These are phyloP conservation scores for Pythium periplocum DNA, from an alignment of 352 stramenopile species.

Conservation along the genomic window DNA sequence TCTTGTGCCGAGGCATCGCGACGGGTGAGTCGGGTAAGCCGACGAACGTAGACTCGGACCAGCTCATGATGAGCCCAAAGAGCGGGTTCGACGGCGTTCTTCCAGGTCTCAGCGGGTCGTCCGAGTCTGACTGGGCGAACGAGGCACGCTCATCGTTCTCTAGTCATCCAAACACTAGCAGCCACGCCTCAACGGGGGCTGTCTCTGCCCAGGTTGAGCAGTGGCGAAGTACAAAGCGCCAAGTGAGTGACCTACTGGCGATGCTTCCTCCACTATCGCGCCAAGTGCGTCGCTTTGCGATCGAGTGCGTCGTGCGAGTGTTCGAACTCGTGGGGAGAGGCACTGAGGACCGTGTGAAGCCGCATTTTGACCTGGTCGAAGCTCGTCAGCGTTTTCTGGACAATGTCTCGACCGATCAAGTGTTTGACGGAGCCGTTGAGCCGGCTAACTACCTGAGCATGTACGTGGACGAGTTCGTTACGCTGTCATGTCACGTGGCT, in stretches of 20 bases:
- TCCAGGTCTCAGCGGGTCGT: neutral
- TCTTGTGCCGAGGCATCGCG: conserved; percentile 75
- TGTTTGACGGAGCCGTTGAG: neutral
- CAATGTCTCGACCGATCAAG: conserved; percentile 9
- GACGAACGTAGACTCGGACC: conserved; percentile 9
- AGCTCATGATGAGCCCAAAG: conserved; percentile 75
- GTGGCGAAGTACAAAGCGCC: conserved; percentile 69
- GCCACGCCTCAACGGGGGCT: conserved; percentile 16
- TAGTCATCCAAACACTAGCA: conserved; percentile 9
- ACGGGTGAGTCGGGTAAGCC: conserved; percentile 65
- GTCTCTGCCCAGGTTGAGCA: conserved; percentile 50
- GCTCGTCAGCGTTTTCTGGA: conserved; percentile 44
- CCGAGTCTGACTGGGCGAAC: neutral
- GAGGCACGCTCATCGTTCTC: neutral
- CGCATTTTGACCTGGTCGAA: conserved; percentile 70
- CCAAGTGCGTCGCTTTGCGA: conserved; percentile 70
- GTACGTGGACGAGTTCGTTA: conserved; percentile 87
- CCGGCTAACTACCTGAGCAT: conserved; percentile 71
- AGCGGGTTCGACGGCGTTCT: conserved; percentile 10
- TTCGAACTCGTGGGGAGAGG: conserved; percentile 50
- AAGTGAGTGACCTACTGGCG: conserved; percentile 51
- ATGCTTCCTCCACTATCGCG: conserved; percentile 64
- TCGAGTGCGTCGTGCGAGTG: conserved; percentile 72
- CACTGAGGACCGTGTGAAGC: conserved; percentile 16
- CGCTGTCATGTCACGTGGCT: conserved; percentile 69